Conservation (phyloP, 1,284 basidiomycete species). For the Acaromyces ingoldii region DNA sequence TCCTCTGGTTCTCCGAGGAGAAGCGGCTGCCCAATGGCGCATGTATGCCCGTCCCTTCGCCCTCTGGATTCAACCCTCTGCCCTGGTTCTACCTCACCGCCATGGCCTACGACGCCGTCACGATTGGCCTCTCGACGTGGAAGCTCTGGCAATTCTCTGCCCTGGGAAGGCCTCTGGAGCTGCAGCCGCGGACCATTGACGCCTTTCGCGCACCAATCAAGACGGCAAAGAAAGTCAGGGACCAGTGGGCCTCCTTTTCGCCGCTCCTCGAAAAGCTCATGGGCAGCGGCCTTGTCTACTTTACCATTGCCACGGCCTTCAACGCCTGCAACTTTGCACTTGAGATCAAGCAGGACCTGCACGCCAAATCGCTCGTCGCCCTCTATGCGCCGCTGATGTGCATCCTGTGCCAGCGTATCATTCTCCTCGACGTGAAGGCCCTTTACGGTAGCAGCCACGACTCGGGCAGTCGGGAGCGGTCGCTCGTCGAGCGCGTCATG, state of each 20-base stretch:
- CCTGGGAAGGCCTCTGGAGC: not conserved
- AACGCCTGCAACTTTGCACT: conserved; percentile 32
- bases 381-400: conserved; percentile 34
- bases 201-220: too few species aligned
- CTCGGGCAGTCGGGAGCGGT: conserved; percentile 6
- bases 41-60: conserved; percentile 15
- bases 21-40: conserved; percentile 13
- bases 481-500: conserved; percentile 15
- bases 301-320: conserved; percentile 27
- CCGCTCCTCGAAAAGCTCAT: conserved; percentile 28
- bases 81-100: conserved; percentile 32
- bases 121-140: conserved; percentile 24
- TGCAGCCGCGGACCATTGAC: too few species aligned
- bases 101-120: conserved; percentile 26
- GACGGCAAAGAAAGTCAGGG: not conserved
- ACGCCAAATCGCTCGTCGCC: conserved; percentile 26
- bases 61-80: conserved; percentile 17
- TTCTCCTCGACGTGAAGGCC: conserved; percentile 27
- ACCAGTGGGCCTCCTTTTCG: conserved; percentile 17
- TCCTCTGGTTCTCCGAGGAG: conserved; percentile 23
- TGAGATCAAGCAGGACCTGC: conserved; percentile 7
- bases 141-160: conserved; percentile 15
- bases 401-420: conserved; percentile 28
- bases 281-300: conserved; percentile 30
- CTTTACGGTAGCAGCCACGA: conserved; percentile 16